phyloP scores from a whole-genome alignment of 257 asterid species.

The Misopates orontium region DNA sequence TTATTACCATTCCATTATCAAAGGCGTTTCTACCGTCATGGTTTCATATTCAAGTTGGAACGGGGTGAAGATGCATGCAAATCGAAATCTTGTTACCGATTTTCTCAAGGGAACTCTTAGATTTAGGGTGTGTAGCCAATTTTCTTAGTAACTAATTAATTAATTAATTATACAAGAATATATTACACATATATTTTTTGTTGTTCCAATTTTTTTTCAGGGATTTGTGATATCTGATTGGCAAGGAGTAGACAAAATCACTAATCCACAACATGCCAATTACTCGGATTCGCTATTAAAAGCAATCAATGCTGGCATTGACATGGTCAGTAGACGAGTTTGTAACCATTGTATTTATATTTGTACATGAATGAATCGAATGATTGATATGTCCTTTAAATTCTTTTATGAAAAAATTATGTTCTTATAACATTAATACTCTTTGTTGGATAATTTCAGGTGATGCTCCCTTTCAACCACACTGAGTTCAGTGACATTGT shows the following conservation, averaged over 20 bases:
- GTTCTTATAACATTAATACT: not conserved
- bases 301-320: slow-evolving; percentile 13
- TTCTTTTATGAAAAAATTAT: too few species aligned
- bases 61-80: slow-evolving; percentile 31
- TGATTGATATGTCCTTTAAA: not conserved
- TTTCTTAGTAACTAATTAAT: too few species aligned
- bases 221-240: not conserved
- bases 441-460: not conserved
- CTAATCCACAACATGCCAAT: not conserved
- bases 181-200: too few species aligned
- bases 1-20: slow-evolving; percentile 24
- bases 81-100: slow-evolving; percentile 20
- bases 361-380: not conserved
- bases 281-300: not conserved
- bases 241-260: slow-evolving; percentile 7
- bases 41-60: slow-evolving; percentile 40
- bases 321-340: not conserved
- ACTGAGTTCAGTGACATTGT: slow-evolving; percentile 14
- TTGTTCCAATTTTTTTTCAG: too few species aligned
- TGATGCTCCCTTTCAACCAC: slow-evolving; percentile 20
- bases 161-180: too few species aligned
- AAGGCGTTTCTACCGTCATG: slow-evolving; percentile 30
- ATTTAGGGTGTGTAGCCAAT: not conserved
- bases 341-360: not conserved
- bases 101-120: slow-evolving; percentile 29